phyloP scores from a whole-genome alignment of 2,329 filamentous ascomycete genomes.

The Chaetomiaceae sp. region DNA sequence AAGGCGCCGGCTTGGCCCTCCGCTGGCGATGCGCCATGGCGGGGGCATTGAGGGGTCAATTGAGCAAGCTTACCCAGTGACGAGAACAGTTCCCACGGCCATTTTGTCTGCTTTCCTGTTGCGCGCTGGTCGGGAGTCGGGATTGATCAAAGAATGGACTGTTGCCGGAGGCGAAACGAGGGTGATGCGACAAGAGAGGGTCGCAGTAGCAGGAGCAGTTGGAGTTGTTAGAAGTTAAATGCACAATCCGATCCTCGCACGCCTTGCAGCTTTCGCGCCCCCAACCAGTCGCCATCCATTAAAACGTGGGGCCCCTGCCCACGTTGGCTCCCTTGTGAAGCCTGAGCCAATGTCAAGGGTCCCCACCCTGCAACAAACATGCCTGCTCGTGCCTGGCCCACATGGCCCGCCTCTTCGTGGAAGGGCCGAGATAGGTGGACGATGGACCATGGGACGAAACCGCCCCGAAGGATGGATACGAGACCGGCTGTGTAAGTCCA shows the following conservation, averaged over 20 bases:
- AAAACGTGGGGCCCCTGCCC: constrained; percentile 19
- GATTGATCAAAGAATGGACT: constrained; percentile 1
- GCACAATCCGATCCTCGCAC: too few species aligned
- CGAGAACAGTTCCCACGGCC: constrained; percentile 80
- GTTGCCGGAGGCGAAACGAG: not conserved
- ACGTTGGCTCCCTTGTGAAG: not conserved
- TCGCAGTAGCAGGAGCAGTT: too few species aligned
- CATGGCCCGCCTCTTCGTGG: too few species aligned
- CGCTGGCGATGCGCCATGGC: constrained; percentile 9
- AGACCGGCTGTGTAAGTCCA: too few species aligned
- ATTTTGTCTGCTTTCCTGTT: constrained; percentile 40
- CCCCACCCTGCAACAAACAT: not conserved
- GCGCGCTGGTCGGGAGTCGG: constrained; percentile 10
- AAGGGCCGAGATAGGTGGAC: too few species aligned
- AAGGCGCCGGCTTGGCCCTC: too few species aligned
- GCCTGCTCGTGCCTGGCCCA: too few species aligned
- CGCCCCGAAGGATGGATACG: too few species aligned
- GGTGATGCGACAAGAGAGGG: not conserved
- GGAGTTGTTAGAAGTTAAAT: too few species aligned
- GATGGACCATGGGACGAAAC: too few species aligned
- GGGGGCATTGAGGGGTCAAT: constrained; percentile 10
- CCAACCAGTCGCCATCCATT: not conserved
- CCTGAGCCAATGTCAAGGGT: too few species aligned
- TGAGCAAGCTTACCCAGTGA: constrained; percentile 70
- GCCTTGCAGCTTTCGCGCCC: too few species aligned